Evolutionary conservation across 1,139 yeast genomes (phyloP).

Genomic region (Yamadazyma atmosphaerica): DNA sequence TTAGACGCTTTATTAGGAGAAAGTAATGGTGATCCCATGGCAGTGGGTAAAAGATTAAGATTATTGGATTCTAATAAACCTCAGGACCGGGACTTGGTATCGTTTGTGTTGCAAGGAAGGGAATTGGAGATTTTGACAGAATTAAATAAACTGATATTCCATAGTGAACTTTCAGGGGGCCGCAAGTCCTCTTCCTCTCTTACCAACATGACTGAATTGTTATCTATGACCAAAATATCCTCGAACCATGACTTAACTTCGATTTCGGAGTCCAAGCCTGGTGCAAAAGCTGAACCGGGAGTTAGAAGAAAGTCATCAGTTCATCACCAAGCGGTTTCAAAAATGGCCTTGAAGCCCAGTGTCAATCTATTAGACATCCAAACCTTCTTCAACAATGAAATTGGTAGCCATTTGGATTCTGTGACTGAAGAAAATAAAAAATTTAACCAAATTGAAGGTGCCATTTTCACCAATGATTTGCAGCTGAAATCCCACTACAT

Average conservation of each 20-base stretch:
- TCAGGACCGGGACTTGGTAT: slow-evolving; percentile 33
- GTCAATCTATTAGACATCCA: slow-evolving; percentile 13
- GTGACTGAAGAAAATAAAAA: slow-evolving; percentile 15
- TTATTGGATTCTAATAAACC: slow-evolving; percentile 25
- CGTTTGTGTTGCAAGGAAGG: slow-evolving; percentile 32
- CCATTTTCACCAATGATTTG: slow-evolving; percentile 40
- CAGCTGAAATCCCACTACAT: slow-evolving; percentile 39
- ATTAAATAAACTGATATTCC: slow-evolving; percentile 35
- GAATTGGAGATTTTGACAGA: slow-evolving; percentile 42
- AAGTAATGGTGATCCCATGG: slow-evolving; percentile 10
- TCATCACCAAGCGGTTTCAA: slow-evolving; percentile 25
- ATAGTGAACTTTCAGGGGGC: slow-evolving; percentile 35
- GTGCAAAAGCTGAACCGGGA: too few relatives aligned
- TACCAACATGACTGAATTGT: slow-evolving; percentile 29
- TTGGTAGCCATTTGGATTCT: slow-evolving; percentile 7
- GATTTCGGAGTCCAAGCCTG: slow-evolving; percentile 17
- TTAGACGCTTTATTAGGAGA: slow-evolving; percentile 23
- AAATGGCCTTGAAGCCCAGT: slow-evolving; percentile 36
- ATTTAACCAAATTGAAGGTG: slow-evolving; percentile 34
- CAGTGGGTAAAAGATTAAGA: slow-evolving; percentile 31
- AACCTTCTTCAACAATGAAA: slow-evolving; percentile 6
- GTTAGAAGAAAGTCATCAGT: slow-evolving; percentile 33
- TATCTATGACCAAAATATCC: slow-evolving; percentile 24
- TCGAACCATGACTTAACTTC: slow-evolving; percentile 26
- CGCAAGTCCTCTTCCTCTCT: slow-evolving; percentile 38